These are phyloP conservation scores for Clarkia xantiana DNA, from an alignment of 345 rosid genomes.

Conservation along the genomic window DNA sequence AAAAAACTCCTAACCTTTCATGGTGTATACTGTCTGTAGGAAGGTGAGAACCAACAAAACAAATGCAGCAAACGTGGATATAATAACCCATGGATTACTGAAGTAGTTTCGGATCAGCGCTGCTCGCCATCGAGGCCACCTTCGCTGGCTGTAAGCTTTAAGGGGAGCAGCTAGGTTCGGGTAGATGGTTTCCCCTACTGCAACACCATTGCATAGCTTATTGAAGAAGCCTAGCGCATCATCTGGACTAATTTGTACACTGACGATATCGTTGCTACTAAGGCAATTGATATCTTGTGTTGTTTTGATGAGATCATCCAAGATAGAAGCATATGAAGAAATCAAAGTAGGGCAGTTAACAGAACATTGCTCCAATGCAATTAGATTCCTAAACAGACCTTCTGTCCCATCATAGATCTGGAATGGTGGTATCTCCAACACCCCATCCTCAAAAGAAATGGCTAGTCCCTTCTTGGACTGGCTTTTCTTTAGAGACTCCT, in stretches of 20 bases:
- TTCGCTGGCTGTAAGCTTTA: too few species aligned
- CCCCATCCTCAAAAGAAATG: constrained; percentile 4
- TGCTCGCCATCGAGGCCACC: not conserved
- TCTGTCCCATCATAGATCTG: constrained; percentile 8
- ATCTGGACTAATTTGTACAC: constrained; percentile 10
- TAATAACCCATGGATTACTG: not conserved
- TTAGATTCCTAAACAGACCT: constrained; percentile 12
- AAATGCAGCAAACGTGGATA: not conserved
- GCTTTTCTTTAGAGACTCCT: not conserved
- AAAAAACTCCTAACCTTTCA: not conserved
- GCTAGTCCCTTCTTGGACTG: not conserved
- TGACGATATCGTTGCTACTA: constrained; percentile 1
- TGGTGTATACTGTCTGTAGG: not conserved
- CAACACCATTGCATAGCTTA: constrained; percentile 11
- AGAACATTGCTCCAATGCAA: constrained; percentile 16
- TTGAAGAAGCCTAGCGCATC: constrained; percentile 11
- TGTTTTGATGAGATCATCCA: constrained; percentile 16
- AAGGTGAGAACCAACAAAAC: not conserved
- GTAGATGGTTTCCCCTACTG: constrained; percentile 10
- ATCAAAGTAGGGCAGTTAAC: constrained; percentile 1
- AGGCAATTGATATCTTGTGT: constrained; percentile 10
- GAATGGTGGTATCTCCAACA: constrained; percentile 9
- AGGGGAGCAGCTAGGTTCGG: not conserved
- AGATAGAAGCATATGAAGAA: constrained; percentile 13
- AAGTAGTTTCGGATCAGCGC: constrained; percentile 2